Conservation (phyloP, 768 basidiomycete genomes). For the Gloeopeniophorella convolvens region DNA sequence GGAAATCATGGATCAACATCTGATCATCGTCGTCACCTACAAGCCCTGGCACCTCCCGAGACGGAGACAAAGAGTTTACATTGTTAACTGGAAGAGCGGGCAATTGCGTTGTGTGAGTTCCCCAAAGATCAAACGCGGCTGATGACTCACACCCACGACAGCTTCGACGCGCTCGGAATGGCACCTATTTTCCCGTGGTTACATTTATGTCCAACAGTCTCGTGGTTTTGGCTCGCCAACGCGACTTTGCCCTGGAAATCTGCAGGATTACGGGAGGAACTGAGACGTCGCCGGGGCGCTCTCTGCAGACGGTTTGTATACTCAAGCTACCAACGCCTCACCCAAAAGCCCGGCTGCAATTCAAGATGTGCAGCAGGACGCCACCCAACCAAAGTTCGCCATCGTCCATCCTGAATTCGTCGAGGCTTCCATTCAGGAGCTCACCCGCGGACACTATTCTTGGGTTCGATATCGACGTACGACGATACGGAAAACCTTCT, state of each 20-base stretch:
- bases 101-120: constrained; percentile 6
- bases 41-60: constrained; percentile 4
- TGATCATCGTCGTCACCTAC: constrained; percentile 7
- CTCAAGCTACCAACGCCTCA: constrained; percentile 5
- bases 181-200: constrained; percentile 12
- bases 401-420: background rate
- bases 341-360: constrained; percentile 4
- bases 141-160: background rate
- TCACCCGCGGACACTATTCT: constrained; percentile 8
- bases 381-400: background rate
- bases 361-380: constrained; percentile 7
- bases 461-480: constrained; percentile 11
- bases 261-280: constrained; percentile 5
- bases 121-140: background rate
- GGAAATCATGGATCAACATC: constrained; percentile 11
- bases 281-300: background rate
- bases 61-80: constrained; percentile 8
- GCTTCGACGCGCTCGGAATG: constrained; percentile 9
- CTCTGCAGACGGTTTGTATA: constrained; percentile 6
- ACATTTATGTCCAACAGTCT: constrained; percentile 13
- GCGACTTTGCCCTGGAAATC: constrained; percentile 13
- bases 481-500: background rate
- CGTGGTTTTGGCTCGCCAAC: constrained; percentile 9
- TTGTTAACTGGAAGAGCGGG: constrained; percentile 10
- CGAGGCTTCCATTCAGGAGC: constrained; percentile 7